Evolutionary conservation across 2,329 filamentous ascomycete genomes (phyloP).

Genomic region (Verticillium albo-atrum): DNA sequence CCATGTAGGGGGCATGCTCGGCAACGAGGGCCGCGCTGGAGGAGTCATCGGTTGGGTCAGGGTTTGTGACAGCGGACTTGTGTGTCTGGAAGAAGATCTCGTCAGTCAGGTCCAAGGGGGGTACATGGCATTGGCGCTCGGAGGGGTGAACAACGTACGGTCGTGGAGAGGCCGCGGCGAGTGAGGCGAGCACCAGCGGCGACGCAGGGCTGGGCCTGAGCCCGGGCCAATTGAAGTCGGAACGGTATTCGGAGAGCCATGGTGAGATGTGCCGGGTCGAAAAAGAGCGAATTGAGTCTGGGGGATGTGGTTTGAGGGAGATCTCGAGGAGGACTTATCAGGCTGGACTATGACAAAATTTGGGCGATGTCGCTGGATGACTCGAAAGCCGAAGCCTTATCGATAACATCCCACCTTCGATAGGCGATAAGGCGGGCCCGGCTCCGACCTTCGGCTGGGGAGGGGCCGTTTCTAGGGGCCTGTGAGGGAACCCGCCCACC

Average conservation of each 20-base stretch:
- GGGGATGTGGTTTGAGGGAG: not conserved
- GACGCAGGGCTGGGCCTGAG: constrained; percentile 11
- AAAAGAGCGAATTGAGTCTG: not conserved
- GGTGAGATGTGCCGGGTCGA: not conserved
- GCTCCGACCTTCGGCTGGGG: not conserved
- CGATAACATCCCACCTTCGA: not conserved
- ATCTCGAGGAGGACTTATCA: not conserved
- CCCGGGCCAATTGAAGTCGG: constrained; percentile 29
- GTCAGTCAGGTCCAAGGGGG: not conserved
- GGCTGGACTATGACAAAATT: not conserved
- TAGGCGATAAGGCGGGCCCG: not conserved
- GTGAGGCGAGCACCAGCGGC: constrained; percentile 19
- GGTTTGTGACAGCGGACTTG: constrained; percentile 46
- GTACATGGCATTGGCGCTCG: too few relatives aligned
- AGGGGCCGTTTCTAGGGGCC: not conserved
- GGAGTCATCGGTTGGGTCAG: constrained; percentile 71
- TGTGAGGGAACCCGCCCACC: not conserved
- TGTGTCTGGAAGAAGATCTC: constrained; percentile 18
- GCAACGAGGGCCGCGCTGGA: constrained; percentile 69
- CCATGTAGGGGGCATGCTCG: constrained; percentile 82
- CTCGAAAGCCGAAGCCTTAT: not conserved
- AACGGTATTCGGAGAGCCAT: constrained; percentile 37
- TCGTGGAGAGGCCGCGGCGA: constrained; percentile 25
- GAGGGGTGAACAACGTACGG: constrained; percentile 13
- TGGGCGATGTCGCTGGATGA: not conserved